Evolutionary conservation across 805 yeast species (phyloP).

Genomic region (Nakazawaea ishiwadae): DNA sequence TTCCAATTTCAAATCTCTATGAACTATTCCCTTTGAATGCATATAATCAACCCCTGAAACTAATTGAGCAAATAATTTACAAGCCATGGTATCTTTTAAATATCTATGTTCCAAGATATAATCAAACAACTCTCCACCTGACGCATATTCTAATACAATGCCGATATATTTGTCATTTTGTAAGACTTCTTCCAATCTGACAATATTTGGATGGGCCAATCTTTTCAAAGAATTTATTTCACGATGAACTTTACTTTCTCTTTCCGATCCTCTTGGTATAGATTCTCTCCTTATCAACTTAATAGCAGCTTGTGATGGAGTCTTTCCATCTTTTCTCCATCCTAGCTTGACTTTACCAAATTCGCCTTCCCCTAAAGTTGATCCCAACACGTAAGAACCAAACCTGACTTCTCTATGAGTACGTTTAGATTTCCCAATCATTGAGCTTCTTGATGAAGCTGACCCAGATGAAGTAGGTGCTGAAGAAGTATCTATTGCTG

Average conservation of each 20-base stretch:
- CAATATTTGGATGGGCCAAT: conserved; percentile 90
- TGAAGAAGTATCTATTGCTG: background rate
- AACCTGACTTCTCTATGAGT: conserved; percentile 69
- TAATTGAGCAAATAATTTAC: conserved; percentile 85
- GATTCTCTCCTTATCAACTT: conserved; percentile 86
- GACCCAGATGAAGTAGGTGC: conserved; percentile 14
- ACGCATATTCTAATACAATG: conserved; percentile 92
- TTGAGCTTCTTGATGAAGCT: conserved; percentile 21
- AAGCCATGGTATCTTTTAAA: conserved; percentile 82
- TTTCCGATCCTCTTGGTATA: conserved; percentile 79
- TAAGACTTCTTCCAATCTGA: conserved; percentile 84
- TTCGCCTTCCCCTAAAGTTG: conserved; percentile 96
- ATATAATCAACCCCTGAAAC: conserved; percentile 90
- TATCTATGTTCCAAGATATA: conserved; percentile 83
- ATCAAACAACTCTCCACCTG: conserved; percentile 96
- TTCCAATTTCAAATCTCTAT: conserved; percentile 73
- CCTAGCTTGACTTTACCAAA: conserved; percentile 97
- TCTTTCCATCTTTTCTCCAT: conserved; percentile 82
- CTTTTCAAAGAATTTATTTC: conserved; percentile 89
- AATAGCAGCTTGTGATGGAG: conserved; percentile 86
- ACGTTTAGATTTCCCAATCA: conserved; percentile 23
- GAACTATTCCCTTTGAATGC: conserved; percentile 77
- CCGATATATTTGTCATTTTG: conserved; percentile 95
- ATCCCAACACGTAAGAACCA: conserved; percentile 86
- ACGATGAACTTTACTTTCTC: conserved; percentile 84